phyloP scores from a whole-genome alignment of 345 rosid genomes.

The Turnera subulata region DNA sequence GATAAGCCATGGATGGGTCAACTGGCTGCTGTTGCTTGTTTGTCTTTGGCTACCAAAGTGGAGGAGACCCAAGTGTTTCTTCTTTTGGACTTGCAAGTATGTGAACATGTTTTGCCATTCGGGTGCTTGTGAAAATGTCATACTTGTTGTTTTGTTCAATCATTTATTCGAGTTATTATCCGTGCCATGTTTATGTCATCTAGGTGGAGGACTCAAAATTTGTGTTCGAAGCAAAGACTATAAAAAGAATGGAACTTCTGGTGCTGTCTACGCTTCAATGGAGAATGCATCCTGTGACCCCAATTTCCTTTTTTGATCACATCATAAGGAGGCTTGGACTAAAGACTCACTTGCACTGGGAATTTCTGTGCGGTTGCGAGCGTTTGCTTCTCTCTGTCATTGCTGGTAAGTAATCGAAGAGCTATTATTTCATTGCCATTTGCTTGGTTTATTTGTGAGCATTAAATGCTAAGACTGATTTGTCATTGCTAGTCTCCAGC shows the following conservation, averaged over 20 bases:
- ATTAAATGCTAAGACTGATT: background rate
- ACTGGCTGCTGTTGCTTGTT: slow-evolving; percentile 78
- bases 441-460: background rate
- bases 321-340: slow-evolving; percentile 51
- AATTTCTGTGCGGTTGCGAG: slow-evolving; percentile 63
- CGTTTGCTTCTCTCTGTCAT: slow-evolving; percentile 59
- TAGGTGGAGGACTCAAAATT: slow-evolving; percentile 20
- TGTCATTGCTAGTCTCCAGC: slow-evolving; percentile 6
- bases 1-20: slow-evolving; percentile 94
- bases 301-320: slow-evolving; percentile 30
- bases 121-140: slow-evolving; percentile 33
- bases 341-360: slow-evolving; percentile 45
- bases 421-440: slow-evolving; percentile 7
- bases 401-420: slow-evolving; percentile 49
- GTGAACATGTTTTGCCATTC: slow-evolving; percentile 5
- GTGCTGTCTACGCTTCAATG: slow-evolving; percentile 33
- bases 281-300: slow-evolving; percentile 34
- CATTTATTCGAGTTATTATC: background rate
- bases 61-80: slow-evolving; percentile 88
- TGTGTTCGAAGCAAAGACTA: slow-evolving; percentile 22
- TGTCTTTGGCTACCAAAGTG: slow-evolving; percentile 90
- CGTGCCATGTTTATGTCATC: slow-evolving; percentile 1
- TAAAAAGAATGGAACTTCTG: slow-evolving; percentile 37
- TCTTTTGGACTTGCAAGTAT: slow-evolving; percentile 81
- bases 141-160: background rate